A percentile compares a stretch with the other conserved stretches of the same genome.
Conservation (phyloP, 768 basidiomycete species). For the Hortiboletus campestris region DNA sequence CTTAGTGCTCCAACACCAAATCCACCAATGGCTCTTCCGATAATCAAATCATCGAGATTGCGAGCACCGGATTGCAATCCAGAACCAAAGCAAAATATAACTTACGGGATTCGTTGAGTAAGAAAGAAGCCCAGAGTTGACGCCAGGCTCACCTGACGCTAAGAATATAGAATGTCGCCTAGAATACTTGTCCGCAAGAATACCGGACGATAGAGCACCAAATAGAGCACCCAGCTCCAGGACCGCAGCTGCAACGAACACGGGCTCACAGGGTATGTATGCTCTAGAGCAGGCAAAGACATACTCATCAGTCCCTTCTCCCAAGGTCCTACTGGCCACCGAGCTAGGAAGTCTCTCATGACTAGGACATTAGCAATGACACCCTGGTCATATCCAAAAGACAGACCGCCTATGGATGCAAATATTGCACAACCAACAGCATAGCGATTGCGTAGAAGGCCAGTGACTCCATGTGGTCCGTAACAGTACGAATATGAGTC, state of each 20-base stretch:
- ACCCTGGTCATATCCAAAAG: constrained; percentile 84
- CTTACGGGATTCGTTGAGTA: constrained; percentile 32
- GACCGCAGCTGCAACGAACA: constrained; percentile 54
- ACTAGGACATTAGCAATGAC: constrained; percentile 86
- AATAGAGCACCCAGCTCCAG: constrained; percentile 77
- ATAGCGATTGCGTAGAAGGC: constrained; percentile 63
- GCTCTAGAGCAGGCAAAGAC: constrained; percentile 19
- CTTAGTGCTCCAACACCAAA: constrained; percentile 77
- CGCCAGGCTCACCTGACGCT: constrained; percentile 55
- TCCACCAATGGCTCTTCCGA: constrained; percentile 75
- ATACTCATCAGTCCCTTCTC: constrained; percentile 78
- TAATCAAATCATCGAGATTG: constrained; percentile 52
- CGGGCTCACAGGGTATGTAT: neutral
- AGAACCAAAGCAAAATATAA: constrained; percentile 72
- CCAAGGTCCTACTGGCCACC: constrained; percentile 70
- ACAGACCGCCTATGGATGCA: constrained; percentile 72
- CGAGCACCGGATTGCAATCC: constrained; percentile 63
- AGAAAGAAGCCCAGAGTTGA: neutral
- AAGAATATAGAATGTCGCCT: constrained; percentile 63
- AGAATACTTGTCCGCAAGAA: constrained; percentile 67
- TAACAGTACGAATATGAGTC: constrained; percentile 64
- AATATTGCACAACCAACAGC: constrained; percentile 68
- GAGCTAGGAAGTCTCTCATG: constrained; percentile 67
- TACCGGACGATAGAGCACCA: constrained; percentile 67
- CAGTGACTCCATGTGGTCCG: constrained; percentile 65